Evolutionary conservation across 2,329 filamentous ascomycete genomes (phyloP).

Genomic region (Monilinia polystroma): DNA sequence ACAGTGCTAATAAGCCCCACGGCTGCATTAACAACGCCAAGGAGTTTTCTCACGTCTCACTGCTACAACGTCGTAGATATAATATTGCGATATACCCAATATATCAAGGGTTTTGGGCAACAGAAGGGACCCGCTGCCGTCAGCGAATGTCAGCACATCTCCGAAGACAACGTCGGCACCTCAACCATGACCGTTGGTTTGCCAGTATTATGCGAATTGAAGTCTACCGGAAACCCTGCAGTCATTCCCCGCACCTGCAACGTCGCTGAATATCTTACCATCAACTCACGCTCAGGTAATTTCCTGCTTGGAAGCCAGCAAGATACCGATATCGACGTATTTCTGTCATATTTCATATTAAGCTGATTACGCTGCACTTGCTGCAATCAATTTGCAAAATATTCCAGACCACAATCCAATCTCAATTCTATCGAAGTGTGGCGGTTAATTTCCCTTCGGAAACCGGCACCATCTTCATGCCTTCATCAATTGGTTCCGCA

Average conservation of each 20-base stretch:
- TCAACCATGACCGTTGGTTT: slow-evolving; percentile 16
- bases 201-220: slow-evolving; percentile 16
- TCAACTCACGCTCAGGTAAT: slow-evolving; percentile 1
- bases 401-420: slow-evolving; percentile 12
- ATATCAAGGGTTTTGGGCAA: slow-evolving; percentile 18
- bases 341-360: slow-evolving; percentile 22
- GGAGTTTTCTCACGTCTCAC: slow-evolving; percentile 4
- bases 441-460: slow-evolving; percentile 17
- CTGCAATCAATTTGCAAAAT: slow-evolving; percentile 3
- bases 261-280: neutral
- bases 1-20: slow-evolving; percentile 9
- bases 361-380: slow-evolving; percentile 21
- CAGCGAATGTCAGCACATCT: slow-evolving; percentile 18
- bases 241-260: slow-evolving; percentile 19
- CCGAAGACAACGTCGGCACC: slow-evolving; percentile 13
- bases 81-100: slow-evolving; percentile 14
- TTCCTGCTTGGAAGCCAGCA: slow-evolving; percentile 8
- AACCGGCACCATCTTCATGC: slow-evolving; percentile 31
- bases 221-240: slow-evolving; percentile 21
- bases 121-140: slow-evolving; percentile 14
- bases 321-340: slow-evolving; percentile 7
- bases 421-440: slow-evolving; percentile 3
- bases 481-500: slow-evolving; percentile 35
- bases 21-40: slow-evolving; percentile 14
- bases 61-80: slow-evolving; percentile 18